Conservation (phyloP, 2,329 filamentous ascomycete species). For the Nigrospora oryzae region DNA sequence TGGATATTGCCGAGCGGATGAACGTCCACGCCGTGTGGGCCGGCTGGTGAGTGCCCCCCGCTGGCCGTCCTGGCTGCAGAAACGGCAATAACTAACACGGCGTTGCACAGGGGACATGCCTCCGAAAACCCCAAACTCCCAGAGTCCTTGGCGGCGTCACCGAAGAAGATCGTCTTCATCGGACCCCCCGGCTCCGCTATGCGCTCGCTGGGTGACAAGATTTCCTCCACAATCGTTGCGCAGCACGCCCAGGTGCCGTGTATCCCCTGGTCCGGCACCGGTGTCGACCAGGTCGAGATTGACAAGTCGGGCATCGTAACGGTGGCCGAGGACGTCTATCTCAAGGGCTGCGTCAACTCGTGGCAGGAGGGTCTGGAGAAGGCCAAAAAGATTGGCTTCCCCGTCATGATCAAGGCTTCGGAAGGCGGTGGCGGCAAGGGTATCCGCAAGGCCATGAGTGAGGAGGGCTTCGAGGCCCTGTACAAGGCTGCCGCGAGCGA, state of each 20-base stretch:
- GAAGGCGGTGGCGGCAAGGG: slow-evolving; percentile 98
- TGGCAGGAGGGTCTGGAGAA: slow-evolving; percentile 84
- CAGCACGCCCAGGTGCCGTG: slow-evolving; percentile 94
- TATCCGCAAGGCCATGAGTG: slow-evolving; percentile 86
- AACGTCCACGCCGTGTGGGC: slow-evolving; percentile 98
- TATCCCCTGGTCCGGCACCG: slow-evolving; percentile 98
- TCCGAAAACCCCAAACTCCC: slow-evolving; percentile 98
- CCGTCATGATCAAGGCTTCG: slow-evolving; percentile 99
- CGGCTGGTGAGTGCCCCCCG: slow-evolving; percentile 68
- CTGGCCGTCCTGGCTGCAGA: neutral
- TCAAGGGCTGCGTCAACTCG: slow-evolving; percentile 82
- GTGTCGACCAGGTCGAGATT: slow-evolving; percentile 72
- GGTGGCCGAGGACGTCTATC: slow-evolving; percentile 76
- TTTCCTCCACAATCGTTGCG: slow-evolving; percentile 97
- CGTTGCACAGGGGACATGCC: slow-evolving; percentile 77
- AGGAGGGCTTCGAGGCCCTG: slow-evolving; percentile 75
- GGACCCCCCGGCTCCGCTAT: slow-evolving; percentile 96
- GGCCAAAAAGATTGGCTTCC: slow-evolving; percentile 89
- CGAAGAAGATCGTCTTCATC: slow-evolving; percentile 99
- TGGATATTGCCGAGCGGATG: slow-evolving; percentile 98
- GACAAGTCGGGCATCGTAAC: slow-evolving; percentile 85
- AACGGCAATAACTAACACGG: slow-evolving; percentile 4
- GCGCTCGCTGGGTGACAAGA: slow-evolving; percentile 98
- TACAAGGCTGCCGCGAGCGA: slow-evolving; percentile 97
- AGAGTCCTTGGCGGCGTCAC: slow-evolving; percentile 89